Conservation (phyloP, 352 stramenopile species). For the Globisporangium sylvaticum region DNA sequence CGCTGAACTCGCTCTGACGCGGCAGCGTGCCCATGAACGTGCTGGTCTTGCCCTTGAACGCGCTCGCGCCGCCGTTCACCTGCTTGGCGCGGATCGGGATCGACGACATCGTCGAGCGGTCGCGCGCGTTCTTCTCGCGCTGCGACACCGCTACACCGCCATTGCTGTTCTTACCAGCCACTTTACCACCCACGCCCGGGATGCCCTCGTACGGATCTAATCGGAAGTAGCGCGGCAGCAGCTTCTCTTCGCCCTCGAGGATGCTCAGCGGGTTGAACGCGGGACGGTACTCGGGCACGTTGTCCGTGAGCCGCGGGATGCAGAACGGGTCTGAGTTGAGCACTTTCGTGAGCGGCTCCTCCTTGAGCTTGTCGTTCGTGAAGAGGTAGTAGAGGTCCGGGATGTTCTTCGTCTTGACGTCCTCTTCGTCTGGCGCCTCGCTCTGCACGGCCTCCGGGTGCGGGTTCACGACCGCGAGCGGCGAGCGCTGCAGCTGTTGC, state of each 20-base stretch:
- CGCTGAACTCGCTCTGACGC: slow-evolving; percentile 43
- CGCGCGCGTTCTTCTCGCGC: slow-evolving; percentile 9
- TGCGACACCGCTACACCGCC: neutral
- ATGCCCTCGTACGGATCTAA: slow-evolving; percentile 38
- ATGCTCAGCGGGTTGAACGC: slow-evolving; percentile 72
- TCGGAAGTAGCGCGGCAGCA: slow-evolving; percentile 61
- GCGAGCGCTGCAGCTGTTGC: neutral
- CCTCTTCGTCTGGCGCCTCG: slow-evolving; percentile 9
- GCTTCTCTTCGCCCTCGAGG: slow-evolving; percentile 58
- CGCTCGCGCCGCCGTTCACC: neutral
- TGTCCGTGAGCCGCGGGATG: slow-evolving; percentile 71
- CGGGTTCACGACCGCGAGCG: slow-evolving; percentile 7
- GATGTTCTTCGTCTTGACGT: slow-evolving; percentile 21
- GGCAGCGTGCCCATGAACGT: slow-evolving; percentile 61
- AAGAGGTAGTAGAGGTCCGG: slow-evolving; percentile 59
- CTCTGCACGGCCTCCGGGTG: slow-evolving; percentile 13
- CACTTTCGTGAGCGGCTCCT: slow-evolving; percentile 41
- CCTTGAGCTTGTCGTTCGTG: slow-evolving; percentile 64
- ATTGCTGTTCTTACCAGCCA: neutral
- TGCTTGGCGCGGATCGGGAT: slow-evolving; percentile 9
- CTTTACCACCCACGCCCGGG: slow-evolving; percentile 9
- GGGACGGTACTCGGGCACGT: slow-evolving; percentile 62
- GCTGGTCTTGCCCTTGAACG: slow-evolving; percentile 32
- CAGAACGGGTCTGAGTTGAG: slow-evolving; percentile 61
- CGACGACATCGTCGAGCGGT: slow-evolving; percentile 8